Percentiles rank a stretch among this genome's conserved stretches.
Conservation (phyloP, 495 filamentous ascomycete genomes). For the Aspergillus steynii region DNA sequence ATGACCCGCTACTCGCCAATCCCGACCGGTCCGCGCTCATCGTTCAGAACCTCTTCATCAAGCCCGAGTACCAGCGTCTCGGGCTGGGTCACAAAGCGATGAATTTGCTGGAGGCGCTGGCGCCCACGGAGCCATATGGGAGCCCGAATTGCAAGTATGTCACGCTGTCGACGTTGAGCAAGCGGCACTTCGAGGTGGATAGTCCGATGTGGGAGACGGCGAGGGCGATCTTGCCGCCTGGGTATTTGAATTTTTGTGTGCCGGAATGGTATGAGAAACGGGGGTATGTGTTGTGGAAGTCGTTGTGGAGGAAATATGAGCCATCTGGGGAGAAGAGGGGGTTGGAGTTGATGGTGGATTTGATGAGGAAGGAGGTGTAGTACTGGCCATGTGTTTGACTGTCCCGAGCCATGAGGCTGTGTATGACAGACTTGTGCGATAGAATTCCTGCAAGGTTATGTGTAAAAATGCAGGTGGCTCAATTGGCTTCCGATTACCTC, state of each 20-base stretch:
- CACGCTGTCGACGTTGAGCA: slow-evolving; percentile 18
- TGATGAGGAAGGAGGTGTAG: slow-evolving; percentile 5
- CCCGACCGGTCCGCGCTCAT: slow-evolving; percentile 20
- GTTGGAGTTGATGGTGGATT: background rate
- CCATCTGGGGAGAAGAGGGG: background rate
- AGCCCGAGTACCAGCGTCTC: slow-evolving; percentile 17
- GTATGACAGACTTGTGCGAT: background rate
- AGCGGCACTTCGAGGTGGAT: slow-evolving; percentile 14
- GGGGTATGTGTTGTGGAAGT: slow-evolving; percentile 25
- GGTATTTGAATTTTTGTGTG: slow-evolving; percentile 3
- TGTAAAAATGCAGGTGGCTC: background rate
- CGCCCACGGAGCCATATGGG: slow-evolving; percentile 22
- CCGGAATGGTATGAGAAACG: slow-evolving; percentile 20
- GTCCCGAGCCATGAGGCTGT: background rate
- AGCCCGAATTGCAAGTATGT: slow-evolving; percentile 23
- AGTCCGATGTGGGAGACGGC: background rate
- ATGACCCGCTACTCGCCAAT: slow-evolving; percentile 20
- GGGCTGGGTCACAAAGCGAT: slow-evolving; percentile 24
- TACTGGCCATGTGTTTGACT: background rate
- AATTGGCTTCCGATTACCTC: background rate
- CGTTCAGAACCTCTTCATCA: slow-evolving; percentile 27
- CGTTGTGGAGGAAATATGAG: slow-evolving; percentile 10
- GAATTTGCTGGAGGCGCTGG: slow-evolving; percentile 21
- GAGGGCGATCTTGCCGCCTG: background rate
- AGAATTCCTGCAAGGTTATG: too few species aligned